phyloP scores from a whole-genome alignment of 345 rosid species.

The Rhodomyrtus tomentosa region DNA sequence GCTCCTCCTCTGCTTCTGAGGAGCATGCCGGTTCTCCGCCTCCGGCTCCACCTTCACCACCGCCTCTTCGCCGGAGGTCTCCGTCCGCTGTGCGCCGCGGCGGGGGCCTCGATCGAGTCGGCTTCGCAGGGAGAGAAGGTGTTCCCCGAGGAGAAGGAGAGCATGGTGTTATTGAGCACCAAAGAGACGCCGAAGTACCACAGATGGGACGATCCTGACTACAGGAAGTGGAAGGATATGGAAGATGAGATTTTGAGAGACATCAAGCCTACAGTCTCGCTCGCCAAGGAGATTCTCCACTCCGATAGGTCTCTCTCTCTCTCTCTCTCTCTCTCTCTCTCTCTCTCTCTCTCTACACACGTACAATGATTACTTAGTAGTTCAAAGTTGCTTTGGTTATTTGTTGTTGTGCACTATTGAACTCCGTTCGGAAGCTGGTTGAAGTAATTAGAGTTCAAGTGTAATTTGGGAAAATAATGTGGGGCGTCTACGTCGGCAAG shows the following conservation, averaged over 20 bases:
- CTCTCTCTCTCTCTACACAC: not conserved
- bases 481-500: not conserved
- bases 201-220: constrained; percentile 56
- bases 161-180: constrained; percentile 8
- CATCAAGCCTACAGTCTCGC: constrained; percentile 37
- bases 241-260: constrained; percentile 66
- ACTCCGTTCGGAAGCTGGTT: not conserved
- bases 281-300: constrained; percentile 69
- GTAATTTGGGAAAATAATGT: not conserved
- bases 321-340: constrained; percentile 2
- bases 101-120: constrained; percentile 24
- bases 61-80: constrained; percentile 11
- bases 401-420: not conserved
- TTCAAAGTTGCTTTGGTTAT: not conserved
- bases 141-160: constrained; percentile 15
- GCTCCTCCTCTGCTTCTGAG: constrained; percentile 25
- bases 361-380: not conserved
- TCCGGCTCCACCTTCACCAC: constrained; percentile 14
- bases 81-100: constrained; percentile 16
- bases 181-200: constrained; percentile 20
- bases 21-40: constrained; percentile 21
- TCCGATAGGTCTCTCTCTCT: constrained; percentile 38
- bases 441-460: not conserved
- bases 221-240: constrained; percentile 63
- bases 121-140: constrained; percentile 20